phyloP scores from a whole-genome alignment of 345 rosid species.

The Salix exigua region DNA sequence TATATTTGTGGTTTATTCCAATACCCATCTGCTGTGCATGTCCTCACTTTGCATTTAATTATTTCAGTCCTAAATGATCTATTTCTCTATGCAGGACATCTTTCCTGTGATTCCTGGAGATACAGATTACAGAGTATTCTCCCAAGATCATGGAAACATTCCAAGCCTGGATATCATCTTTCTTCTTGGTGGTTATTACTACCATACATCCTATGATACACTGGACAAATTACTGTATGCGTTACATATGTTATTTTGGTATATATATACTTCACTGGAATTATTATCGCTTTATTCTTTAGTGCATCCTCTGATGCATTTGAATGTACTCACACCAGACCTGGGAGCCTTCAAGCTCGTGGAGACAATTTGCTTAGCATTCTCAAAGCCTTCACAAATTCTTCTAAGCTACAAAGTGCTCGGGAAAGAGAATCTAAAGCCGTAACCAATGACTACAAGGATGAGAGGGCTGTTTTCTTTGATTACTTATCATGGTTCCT shows the following conservation, averaged over 20 bases:
- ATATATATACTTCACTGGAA: slow-evolving; percentile 23
- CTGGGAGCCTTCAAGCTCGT: slow-evolving; percentile 98
- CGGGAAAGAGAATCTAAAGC: slow-evolving; percentile 48
- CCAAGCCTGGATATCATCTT: slow-evolving; percentile 98
- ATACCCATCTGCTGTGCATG: not conserved
- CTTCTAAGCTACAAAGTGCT: slow-evolving; percentile 63
- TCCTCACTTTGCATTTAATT: not conserved
- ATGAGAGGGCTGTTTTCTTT: slow-evolving; percentile 85
- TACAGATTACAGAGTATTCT: slow-evolving; percentile 89
- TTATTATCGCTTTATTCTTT: slow-evolving; percentile 21
- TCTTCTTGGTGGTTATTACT: slow-evolving; percentile 93
- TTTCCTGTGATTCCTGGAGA: slow-evolving; percentile 92
- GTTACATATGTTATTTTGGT: slow-evolving; percentile 55
- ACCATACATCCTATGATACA: slow-evolving; percentile 93
- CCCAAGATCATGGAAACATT: slow-evolving; percentile 81
- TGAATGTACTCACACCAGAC: slow-evolving; percentile 50
- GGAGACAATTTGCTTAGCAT: slow-evolving; percentile 82
- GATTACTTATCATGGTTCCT: slow-evolving; percentile 78
- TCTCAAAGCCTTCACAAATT: slow-evolving; percentile 72
- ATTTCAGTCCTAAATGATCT: not conserved
- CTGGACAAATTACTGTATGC: slow-evolving; percentile 96
- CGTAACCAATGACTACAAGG: slow-evolving; percentile 30
- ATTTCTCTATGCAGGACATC: slow-evolving; percentile 56
- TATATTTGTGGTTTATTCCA: not conserved
- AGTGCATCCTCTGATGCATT: slow-evolving; percentile 31